Evolutionary conservation across 441 rosid species (phyloP), one percentile per base, ranked within the genome.

Genomic region (Melastoma candidum): DNA sequence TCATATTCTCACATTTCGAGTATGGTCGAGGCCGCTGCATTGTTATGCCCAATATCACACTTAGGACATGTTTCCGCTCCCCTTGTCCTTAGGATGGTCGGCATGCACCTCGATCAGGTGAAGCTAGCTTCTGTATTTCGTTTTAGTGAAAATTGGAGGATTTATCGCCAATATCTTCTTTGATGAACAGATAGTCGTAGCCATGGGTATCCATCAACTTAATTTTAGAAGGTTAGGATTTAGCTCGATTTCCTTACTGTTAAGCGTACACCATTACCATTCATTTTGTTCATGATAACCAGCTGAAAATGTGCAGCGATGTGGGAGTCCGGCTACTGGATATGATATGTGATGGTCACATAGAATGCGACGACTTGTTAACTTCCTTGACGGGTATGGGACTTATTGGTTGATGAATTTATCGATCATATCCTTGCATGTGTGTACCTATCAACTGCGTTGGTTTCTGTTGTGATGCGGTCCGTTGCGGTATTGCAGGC

Each of bases 11-110:
- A 71, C 52, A 61, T 92, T 24, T 81, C 63, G 6, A 79, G 82
- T 65, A 80, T 82, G 95, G 87, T 92, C 61, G 89, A 77, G 71
- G 98, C 96, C 67, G 98, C 90, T 64, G 95, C 96, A 11, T 80
- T 92, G 68, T 74, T 92, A 49, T 80, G 78, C 63, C 96, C 98
- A 57, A 92, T 92, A 71, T 75, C 98, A 44, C 87, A 80, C 74
- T 74, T 92, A 76, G 87, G 73, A 51, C 87, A 85, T 73, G 65
- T 82, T 48, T 80, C 67, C 48, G 85, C 95, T 67, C 89, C 95
- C 41, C 85, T 87, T 69, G 94, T 82, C 45, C 80, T 68, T 57
- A 72, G 83, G 77, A 87, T 92, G 93, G 98, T 85, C 60, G 64
- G 62, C 54, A 39, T 80, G 74, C 98, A 92, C 78, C 83, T 92